Evolutionary conservation across 805 yeast species (phyloP), one percentile per base, ranked within the genome.

Genomic region (Tetrapisispora namnaoensis): DNA sequence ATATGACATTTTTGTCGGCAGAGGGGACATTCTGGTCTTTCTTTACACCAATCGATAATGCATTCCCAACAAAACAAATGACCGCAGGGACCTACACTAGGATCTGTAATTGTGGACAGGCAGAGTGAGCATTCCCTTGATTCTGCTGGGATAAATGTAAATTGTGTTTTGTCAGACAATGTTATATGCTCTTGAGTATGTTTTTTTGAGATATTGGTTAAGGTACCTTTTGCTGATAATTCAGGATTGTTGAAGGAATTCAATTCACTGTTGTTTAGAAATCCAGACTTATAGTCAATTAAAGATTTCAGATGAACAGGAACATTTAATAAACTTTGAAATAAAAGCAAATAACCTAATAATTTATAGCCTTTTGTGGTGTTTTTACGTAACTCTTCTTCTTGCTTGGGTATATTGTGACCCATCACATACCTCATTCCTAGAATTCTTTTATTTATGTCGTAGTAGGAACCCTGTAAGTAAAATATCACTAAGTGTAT

Each of bases 21-120:
- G 27, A 93, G 70, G 0, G 99, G 98, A 62, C 99, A 91, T 60
- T 89, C 96, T 0, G 88, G 82, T 51, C 77, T 70, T 55, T 89
- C 96, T 53, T 87, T 73, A 50, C 89, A 79, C 98, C 98, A 91
- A 56, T 86, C 95, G 7, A 80, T 73, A 4, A 89, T 80, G 63
- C 98, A 91, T 7, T 71, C 73, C 97, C 98, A 91, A 67, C 99
- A 91, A 64, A 86, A 91, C 16, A 87, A 50, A 63, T 91, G 99
- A 0, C 98, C 99, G 67, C 99, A 91, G 4, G 82, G 77, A 0
- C 95, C 88, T 51, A 86, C 78, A 1, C 95, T 72, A 4, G 99
- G 98, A 52, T 86, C 78, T 1, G 68, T 72, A 93, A 91, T 86
- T 16, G 76, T 72, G 9, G 85, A 81, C 22, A 91, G 72, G 62